Conservation (phyloP, 768 basidiomycete genomes). For the Piloderma croceum region DNA sequence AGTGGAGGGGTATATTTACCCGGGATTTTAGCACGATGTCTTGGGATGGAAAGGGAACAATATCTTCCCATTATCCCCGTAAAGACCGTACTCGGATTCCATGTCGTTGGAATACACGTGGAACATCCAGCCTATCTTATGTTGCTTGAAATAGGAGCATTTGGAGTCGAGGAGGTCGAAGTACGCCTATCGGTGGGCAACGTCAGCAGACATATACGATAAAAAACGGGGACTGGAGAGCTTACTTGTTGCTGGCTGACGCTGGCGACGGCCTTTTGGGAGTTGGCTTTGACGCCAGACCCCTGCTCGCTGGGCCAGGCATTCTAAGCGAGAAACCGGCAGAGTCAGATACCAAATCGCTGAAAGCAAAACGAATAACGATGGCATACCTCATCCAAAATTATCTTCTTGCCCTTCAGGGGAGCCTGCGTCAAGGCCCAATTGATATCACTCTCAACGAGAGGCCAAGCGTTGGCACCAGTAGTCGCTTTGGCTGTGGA, state of each 20-base stretch:
- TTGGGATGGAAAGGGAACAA: conserved; percentile 66
- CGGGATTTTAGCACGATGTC: conserved; percentile 58
- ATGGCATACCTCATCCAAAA: conserved; percentile 54
- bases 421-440: conserved; percentile 62
- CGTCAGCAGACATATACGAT: conserved; percentile 3
- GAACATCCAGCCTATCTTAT: conserved; percentile 68
- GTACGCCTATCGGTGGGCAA: conserved; percentile 43
- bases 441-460: conserved; percentile 51
- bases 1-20: too few relatives aligned
- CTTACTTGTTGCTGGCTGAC: conserved; percentile 57
- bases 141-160: conserved; percentile 59
- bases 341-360: not conserved
- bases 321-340: conserved; percentile 39
- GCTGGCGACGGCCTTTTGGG: conserved; percentile 51
- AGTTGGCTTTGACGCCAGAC: conserved; percentile 59
- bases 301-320: conserved; percentile 72
- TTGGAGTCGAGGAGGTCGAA: conserved; percentile 57
- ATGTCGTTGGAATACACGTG: conserved; percentile 69
- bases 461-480: conserved; percentile 60
- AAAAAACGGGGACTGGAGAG: not conserved
- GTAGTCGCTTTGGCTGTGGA: conserved; percentile 11
- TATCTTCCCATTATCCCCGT: conserved; percentile 37
- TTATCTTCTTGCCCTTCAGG: conserved; percentile 74
- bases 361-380: too few relatives aligned
- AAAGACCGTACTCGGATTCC: conserved; percentile 69